These are phyloP conservation scores for Teratosphaeria viscida DNA, from an alignment of 2,329 filamentous ascomycete species.

Conservation along the genomic window DNA sequence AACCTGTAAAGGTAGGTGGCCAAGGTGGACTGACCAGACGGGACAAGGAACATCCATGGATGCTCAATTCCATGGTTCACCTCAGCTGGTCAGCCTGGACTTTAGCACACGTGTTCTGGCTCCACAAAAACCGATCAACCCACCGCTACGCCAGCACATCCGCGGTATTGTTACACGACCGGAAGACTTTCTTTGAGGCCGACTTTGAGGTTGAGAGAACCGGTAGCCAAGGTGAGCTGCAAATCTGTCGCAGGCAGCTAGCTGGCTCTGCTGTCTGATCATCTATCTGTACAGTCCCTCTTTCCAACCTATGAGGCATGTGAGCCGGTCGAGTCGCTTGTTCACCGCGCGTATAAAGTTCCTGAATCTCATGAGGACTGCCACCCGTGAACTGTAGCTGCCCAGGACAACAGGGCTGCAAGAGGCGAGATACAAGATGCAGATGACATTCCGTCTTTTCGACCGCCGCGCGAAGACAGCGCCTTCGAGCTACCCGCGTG, in stretches of 20 bases:
- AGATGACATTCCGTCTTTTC: constrained; percentile 12
- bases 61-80: too few species aligned
- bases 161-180: background rate
- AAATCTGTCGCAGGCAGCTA: background rate
- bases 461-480: constrained; percentile 24
- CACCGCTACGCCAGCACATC: background rate
- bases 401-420: background rate
- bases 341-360: background rate
- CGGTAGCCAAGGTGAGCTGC: background rate
- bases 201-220: background rate
- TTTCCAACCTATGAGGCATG: background rate
- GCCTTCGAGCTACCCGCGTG: constrained; percentile 33
- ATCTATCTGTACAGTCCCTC: background rate
- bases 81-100: too few species aligned
- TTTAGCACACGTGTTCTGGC: background rate
- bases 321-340: background rate
- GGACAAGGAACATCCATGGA: too few species aligned
- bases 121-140: background rate
- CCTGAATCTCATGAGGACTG: background rate
- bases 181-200: background rate
- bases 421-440: background rate
- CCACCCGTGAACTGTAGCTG: background rate
- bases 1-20: too few species aligned
- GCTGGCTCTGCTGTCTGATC: background rate
- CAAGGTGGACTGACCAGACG: too few species aligned